Percentiles rank a stretch among this genome's conserved stretches.
Evolutionary conservation across 1,284 basidiomycete species (phyloP).

Genomic region (Puccinia hordei): DNA sequence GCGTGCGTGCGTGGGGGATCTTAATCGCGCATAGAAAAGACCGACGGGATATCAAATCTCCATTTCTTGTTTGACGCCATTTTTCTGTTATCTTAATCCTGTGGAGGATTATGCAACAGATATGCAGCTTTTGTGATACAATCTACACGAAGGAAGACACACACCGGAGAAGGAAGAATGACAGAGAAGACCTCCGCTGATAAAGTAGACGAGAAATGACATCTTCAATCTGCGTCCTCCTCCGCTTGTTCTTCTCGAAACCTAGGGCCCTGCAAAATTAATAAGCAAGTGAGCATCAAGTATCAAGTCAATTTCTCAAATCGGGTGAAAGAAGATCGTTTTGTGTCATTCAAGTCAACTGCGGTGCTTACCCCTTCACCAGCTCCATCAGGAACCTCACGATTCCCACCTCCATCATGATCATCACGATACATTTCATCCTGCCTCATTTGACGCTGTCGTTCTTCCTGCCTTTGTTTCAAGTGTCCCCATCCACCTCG

Average conservation of each 20-base stretch:
- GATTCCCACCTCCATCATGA: constrained; percentile 72
- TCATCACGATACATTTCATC: constrained; percentile 82
- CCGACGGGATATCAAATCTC: not conserved
- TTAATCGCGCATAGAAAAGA: too few relatives aligned
- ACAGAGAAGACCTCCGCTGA: not conserved
- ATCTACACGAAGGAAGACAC: not conserved
- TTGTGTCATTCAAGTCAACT: not conserved
- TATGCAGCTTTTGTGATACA: constrained; percentile 5
- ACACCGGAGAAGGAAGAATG: not conserved
- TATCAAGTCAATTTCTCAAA: not conserved
- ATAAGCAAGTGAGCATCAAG: not conserved
- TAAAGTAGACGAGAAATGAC: not conserved
- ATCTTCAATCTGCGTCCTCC: constrained; percentile 33
- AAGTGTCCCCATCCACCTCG: constrained; percentile 82
- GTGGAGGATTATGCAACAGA: not conserved
- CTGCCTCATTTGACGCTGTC: constrained; percentile 72
- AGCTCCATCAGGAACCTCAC: constrained; percentile 66
- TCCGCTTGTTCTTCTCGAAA: constrained; percentile 45
- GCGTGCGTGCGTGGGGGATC: too few relatives aligned
- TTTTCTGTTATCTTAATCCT: not conserved
- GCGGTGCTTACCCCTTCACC: constrained; percentile 33
- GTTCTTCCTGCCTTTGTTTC: constrained; percentile 73
- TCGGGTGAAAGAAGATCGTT: not conserved
- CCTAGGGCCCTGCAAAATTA: constrained; percentile 13
- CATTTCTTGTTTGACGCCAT: not conserved